phyloP scores from a whole-genome alignment of 1,284 basidiomycete species.

The Phaffia rhodozyma region DNA sequence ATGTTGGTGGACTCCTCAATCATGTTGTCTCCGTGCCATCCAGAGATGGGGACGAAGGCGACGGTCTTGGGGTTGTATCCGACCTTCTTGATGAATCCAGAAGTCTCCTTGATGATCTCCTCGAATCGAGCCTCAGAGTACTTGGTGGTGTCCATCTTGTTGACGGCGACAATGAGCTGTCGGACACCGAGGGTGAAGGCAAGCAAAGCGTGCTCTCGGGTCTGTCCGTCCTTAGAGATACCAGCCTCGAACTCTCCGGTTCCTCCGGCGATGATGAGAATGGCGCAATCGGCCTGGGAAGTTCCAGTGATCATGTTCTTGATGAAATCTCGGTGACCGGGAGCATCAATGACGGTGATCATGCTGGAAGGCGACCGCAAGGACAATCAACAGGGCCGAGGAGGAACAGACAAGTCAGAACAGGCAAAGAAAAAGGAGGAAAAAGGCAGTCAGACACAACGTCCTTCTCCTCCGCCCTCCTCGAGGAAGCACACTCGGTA shows the following conservation, averaged over 20 bases:
- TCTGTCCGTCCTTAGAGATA: slow-evolving; percentile 99
- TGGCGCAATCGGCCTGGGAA: slow-evolving; percentile 79
- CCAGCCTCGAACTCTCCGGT: slow-evolving; percentile 99
- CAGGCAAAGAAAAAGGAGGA: neutral
- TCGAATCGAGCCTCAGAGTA: slow-evolving; percentile 99
- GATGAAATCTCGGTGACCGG: slow-evolving; percentile 99
- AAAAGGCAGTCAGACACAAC: neutral
- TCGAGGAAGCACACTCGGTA: too few species aligned
- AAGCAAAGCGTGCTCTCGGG: slow-evolving; percentile 98
- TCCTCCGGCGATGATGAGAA: slow-evolving; percentile 98
- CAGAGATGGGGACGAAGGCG: slow-evolving; percentile 98
- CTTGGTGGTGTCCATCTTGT: slow-evolving; percentile 99
- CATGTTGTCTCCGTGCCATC: slow-evolving; percentile 99
- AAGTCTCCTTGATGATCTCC: slow-evolving; percentile 99
- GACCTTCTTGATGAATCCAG: slow-evolving; percentile 99
- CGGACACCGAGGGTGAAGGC: slow-evolving; percentile 60
- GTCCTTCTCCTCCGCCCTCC: too few species aligned
- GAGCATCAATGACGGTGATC: slow-evolving; percentile 83
- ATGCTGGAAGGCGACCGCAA: slow-evolving; percentile 32
- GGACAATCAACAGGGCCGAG: neutral
- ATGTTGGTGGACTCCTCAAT: slow-evolving; percentile 95
- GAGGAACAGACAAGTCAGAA: neutral
- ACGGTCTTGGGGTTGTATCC: slow-evolving; percentile 99
- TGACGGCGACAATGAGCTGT: slow-evolving; percentile 99
- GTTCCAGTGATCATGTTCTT: slow-evolving; percentile 99